Evolutionary conservation across 2,329 filamentous ascomycete species (phyloP).

Genomic region (Trichophaea hybrida): DNA sequence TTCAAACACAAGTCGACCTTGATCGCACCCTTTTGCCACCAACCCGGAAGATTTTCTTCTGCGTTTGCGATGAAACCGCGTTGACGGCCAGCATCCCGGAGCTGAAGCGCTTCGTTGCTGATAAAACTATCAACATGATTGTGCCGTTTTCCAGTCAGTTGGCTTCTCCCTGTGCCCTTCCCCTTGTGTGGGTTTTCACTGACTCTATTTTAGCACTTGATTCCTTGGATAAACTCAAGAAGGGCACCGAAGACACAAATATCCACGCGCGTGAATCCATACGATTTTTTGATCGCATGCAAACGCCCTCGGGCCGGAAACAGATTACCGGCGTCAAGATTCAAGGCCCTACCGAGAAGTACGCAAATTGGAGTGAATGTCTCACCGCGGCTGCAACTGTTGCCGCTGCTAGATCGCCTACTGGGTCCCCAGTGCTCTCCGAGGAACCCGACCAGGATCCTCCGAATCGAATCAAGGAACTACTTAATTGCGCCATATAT

Average conservation of each 20-base stretch:
- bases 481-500: conserved; percentile 24
- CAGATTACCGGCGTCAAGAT: conserved; percentile 34
- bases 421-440: conserved; percentile 9
- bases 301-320: conserved; percentile 34
- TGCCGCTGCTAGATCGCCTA: neutral
- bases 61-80: conserved; percentile 40
- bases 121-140: conserved; percentile 37
- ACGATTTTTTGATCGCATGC: conserved; percentile 39
- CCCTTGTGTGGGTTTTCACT: conserved; percentile 7
- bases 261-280: conserved; percentile 39
- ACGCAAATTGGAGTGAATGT: conserved; percentile 31
- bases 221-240: conserved; percentile 27
- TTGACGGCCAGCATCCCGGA: conserved; percentile 40
- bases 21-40: conserved; percentile 24
- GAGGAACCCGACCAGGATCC: conserved; percentile 12
- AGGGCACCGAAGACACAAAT: conserved; percentile 29
- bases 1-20: conserved; percentile 26
- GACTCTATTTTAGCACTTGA: conserved; percentile 25
- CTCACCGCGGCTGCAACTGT: neutral
- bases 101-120: conserved; percentile 39
- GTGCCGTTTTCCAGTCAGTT: conserved; percentile 40
- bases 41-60: conserved; percentile 37
- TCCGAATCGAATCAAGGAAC: conserved; percentile 25
- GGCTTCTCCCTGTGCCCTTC: neutral
- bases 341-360: conserved; percentile 39